Conservation (phyloP, 2,329 filamentous ascomycete species). For the Colletotrichum cuscutae region DNA sequence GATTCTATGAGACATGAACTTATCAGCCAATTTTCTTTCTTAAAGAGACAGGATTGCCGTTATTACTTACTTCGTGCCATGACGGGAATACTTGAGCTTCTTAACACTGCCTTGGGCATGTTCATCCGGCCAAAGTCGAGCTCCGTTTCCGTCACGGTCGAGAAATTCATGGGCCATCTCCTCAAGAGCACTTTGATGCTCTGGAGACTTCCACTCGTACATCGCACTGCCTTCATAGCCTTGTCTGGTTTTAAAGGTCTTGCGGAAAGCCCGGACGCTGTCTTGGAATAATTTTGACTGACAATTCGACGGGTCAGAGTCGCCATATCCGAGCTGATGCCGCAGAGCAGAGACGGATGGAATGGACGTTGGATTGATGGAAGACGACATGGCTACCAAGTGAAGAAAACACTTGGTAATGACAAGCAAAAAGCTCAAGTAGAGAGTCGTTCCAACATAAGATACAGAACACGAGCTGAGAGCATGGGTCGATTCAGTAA, state of each 20-base stretch:
- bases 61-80: neutral
- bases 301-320: neutral
- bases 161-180: constrained; percentile 26
- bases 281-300: constrained; percentile 9
- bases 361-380: neutral
- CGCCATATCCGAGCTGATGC: constrained; percentile 13
- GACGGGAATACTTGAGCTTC: constrained; percentile 3
- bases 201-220: constrained; percentile 19
- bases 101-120: neutral
- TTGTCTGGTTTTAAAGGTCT: neutral
- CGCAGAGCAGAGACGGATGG: constrained; percentile 15
- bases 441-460: too few relatives aligned
- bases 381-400: neutral
- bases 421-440: too few relatives aligned
- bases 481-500: too few relatives aligned
- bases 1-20: neutral
- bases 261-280: constrained; percentile 10
- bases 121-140: constrained; percentile 21
- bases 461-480: neutral
- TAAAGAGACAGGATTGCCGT: neutral
- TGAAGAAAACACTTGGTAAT: too few relatives aligned
- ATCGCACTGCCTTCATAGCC: constrained; percentile 8
- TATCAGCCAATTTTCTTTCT: neutral
- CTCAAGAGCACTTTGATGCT: constrained; percentile 9
- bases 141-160: constrained; percentile 10